A percentile compares a stretch with the other conserved stretches of the same genome.
Evolutionary conservation across 331 rosid genomes (phyloP).

Genomic region (Ulmus americana): DNA sequence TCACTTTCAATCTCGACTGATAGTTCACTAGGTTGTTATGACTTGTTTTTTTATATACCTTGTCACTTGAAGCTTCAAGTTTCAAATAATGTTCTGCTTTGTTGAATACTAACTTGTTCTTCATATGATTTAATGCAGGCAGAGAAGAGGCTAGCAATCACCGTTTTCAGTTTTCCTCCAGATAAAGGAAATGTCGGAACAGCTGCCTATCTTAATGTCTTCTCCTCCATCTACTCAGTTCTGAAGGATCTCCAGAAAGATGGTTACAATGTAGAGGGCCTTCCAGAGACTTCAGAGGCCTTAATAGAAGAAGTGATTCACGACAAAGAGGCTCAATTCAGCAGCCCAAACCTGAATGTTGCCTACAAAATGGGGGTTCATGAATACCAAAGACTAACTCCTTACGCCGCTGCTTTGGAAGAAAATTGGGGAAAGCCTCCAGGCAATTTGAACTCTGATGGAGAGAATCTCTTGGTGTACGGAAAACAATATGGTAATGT

Average conservation of each 20-base stretch:
- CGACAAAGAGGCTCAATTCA: constrained; percentile 97
- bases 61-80: not conserved
- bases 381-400: constrained; percentile 75
- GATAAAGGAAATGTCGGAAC: constrained; percentile 98
- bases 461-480: constrained; percentile 83
- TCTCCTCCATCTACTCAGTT: constrained; percentile 83
- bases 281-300: constrained; percentile 89
- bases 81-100: not conserved
- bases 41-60: not conserved
- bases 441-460: constrained; percentile 87
- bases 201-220: constrained; percentile 92
- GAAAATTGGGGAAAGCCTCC: constrained; percentile 99
- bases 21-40: not conserved
- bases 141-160: constrained; percentile 80
- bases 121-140: constrained; percentile 42
- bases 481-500: constrained; percentile 84
- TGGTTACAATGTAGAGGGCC: constrained; percentile 83
- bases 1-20: not conserved
- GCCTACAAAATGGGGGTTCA: constrained; percentile 90
- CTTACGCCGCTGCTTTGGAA: constrained; percentile 68
- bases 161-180: constrained; percentile 97
- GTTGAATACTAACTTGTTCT: constrained; percentile 5
- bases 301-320: constrained; percentile 81
- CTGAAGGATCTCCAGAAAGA: constrained; percentile 68
- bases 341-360: constrained; percentile 82